Percentiles rank a stretch among this genome's conserved stretches.
phyloP scores from a whole-genome alignment of 257 asterid species.

The Solanum piurae region DNA sequence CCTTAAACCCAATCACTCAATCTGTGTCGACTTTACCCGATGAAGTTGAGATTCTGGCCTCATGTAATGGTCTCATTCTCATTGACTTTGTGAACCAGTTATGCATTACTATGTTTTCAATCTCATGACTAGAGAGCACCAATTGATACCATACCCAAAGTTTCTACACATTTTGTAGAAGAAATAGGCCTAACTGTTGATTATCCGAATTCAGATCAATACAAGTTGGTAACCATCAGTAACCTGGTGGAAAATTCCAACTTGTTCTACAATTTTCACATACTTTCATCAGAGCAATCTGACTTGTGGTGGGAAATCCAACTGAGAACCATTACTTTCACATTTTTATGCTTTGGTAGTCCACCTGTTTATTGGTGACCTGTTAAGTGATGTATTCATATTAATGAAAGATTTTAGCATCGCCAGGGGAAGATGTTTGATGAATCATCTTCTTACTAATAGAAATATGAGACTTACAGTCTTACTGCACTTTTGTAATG shows the following conservation, averaged over 20 bases:
- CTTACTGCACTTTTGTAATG: neutral
- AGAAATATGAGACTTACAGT: neutral
- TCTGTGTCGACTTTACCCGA: neutral
- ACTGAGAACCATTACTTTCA: neutral
- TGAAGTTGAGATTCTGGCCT: neutral
- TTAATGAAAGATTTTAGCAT: neutral
- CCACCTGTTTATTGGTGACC: neutral
- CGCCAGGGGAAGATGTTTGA: neutral
- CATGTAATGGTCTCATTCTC: neutral
- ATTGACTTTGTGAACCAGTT: neutral
- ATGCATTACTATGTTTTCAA: neutral
- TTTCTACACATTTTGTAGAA: neutral
- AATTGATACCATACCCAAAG: neutral
- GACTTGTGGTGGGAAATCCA: neutral
- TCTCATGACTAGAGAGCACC: neutral
- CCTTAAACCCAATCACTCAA: no score
- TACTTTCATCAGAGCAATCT: neutral
- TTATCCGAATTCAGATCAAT: neutral
- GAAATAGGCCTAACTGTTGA: neutral
- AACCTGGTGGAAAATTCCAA: neutral
- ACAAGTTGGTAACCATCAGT: neutral
- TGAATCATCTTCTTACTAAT: no score
- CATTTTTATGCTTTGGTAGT: neutral
- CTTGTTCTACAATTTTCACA: neutral
- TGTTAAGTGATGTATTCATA: neutral